Base-by-base conservation (phyloP, 176 grass and related monocot genomes). In the Musa schizocarpa region DNA sequence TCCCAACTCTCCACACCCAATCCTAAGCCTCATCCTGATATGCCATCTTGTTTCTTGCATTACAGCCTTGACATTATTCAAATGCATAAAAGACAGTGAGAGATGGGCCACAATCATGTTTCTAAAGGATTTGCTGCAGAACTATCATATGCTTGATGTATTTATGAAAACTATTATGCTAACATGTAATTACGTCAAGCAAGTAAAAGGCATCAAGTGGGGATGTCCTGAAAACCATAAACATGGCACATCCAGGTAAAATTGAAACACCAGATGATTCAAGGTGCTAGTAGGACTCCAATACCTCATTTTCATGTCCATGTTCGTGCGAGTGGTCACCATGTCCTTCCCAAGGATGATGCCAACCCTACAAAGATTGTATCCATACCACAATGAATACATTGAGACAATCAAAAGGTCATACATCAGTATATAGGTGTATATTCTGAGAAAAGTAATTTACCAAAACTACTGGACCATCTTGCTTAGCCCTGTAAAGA, bases 401-500 rank as follows among this genome's bases (percentile, higher is more conserved):
- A 57, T 26, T 62, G 9, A 49, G 52, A 69, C 20, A 20, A 21
- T n/a, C 8, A 58, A 63, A 57, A 23, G 22, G 51, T 22, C 11
- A 34, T 16, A 43, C 6, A 16, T 49, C 14, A 14, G 65, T 9
- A 29, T 50, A 10, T 76, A 13, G 54, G 10, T 16, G 7, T 64
- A 52, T 59, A 22, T 17, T 73, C 53, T 10, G 57, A 50, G 21
- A 74, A 58, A 9, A 71, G 9, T 81, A 56, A 48, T 71, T 84
- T 84, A 96, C 92, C 92, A 96, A 88, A 56, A 92, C 89, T 51
- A 81, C 81, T 72, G 89, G 84, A 64, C 89, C 87, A 20, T 96
- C 89, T 84, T 96, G 92, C 74, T 96, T 96, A 81, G 92, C 92
- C 76, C 87, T 86, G 83, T 96, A 96, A 54, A 96, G 88, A 83